Conservation (phyloP, 2,329 filamentous ascomycete genomes). For the Daldinia eschscholtzii region DNA sequence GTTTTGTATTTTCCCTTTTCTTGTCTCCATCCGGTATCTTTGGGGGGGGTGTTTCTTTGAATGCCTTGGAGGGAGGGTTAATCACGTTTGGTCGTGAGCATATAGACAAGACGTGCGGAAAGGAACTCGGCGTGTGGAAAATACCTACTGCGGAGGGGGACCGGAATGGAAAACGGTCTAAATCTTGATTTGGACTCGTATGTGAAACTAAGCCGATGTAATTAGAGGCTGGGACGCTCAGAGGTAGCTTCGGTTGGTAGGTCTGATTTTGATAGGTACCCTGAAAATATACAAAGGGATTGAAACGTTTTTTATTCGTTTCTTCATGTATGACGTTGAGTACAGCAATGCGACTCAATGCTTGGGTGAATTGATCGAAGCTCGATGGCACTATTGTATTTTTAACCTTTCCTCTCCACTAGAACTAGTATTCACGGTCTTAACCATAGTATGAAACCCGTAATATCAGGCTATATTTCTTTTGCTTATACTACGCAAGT, state of each 20-base stretch:
- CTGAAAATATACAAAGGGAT: slow-evolving; percentile 32
- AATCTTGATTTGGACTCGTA: slow-evolving; percentile 25
- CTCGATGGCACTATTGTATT: neutral
- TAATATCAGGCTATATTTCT: slow-evolving; percentile 7
- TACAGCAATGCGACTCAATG: neutral
- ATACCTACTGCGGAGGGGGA: slow-evolving; percentile 14
- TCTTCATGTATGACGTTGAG: neutral
- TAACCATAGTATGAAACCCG: neutral
- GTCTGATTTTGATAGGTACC: slow-evolving; percentile 16
- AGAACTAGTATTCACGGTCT: neutral
- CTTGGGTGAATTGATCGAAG: neutral
- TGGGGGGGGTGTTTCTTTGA: slow-evolving; percentile 1
- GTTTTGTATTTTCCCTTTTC: slow-evolving; percentile 15
- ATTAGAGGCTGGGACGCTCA: slow-evolving; percentile 19
- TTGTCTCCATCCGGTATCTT: slow-evolving; percentile 15
- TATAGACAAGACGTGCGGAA: slow-evolving; percentile 22
- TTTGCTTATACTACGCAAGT: slow-evolving; percentile 7
- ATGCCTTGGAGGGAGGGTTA: neutral
- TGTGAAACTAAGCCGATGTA: slow-evolving; percentile 2
- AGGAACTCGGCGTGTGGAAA: slow-evolving; percentile 23
- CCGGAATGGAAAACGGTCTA: slow-evolving; percentile 23
- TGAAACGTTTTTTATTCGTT: neutral
- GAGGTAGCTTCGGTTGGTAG: slow-evolving; percentile 18
- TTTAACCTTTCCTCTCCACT: neutral
- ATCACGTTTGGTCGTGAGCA: slow-evolving; percentile 17